These are phyloP conservation scores for Hortiboletus campestris DNA, from an alignment of 768 basidiomycete genomes.

Conservation along the genomic window DNA sequence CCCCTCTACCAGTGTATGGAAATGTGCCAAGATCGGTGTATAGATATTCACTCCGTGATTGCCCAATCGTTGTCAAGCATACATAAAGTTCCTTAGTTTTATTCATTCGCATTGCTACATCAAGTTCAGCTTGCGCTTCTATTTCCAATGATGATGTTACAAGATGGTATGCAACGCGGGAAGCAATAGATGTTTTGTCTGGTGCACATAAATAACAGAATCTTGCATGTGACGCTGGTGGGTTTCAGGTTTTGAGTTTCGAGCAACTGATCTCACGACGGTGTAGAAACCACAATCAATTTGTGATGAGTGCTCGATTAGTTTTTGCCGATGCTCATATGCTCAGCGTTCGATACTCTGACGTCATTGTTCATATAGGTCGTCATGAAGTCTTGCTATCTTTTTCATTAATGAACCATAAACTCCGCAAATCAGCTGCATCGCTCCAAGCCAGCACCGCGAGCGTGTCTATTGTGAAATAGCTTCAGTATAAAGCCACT, in stretches of 20 bases:
- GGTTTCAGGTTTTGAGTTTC: background rate
- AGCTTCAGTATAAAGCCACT: too few species aligned
- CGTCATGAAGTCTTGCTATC: background rate
- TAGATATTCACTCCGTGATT: slow-evolving; percentile 72
- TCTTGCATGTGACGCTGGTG: background rate
- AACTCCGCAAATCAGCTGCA: too few species aligned
- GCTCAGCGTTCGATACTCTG: background rate
- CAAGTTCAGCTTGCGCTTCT: background rate
- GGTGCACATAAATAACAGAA: background rate
- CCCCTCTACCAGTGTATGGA: slow-evolving; percentile 57
- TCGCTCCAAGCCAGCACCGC: too few species aligned
- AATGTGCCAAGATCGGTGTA: slow-evolving; percentile 65
- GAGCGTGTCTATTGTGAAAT: too few species aligned
- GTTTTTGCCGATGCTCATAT: background rate
- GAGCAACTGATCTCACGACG: background rate
- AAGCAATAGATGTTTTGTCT: background rate
- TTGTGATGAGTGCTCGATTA: background rate
- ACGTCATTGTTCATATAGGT: background rate
- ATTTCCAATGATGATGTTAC: background rate
- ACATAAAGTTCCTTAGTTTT: slow-evolving; percentile 11
- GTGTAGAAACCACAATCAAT: background rate
- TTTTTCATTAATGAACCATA: background rate
- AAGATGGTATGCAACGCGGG: background rate
- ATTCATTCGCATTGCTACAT: background rate
- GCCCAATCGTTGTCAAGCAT: slow-evolving; percentile 59